phyloP scores from a whole-genome alignment of 768 basidiomycete species.

The Pleurotus sapidus region DNA sequence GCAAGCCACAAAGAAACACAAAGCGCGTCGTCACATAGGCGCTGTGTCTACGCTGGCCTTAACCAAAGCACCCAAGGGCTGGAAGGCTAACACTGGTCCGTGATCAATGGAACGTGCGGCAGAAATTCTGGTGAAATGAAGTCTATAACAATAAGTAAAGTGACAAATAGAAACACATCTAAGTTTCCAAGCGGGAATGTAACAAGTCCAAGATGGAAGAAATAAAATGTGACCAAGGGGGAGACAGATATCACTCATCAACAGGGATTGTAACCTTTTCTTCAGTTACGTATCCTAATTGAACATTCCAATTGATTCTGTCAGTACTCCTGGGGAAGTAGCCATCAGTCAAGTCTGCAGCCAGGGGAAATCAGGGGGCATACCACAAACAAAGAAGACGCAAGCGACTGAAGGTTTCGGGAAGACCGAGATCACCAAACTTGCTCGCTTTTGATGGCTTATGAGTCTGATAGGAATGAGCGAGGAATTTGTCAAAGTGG shows the following conservation, averaged over 20 bases:
- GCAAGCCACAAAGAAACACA: too few relatives aligned
- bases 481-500: neutral
- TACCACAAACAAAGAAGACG: constrained; percentile 4
- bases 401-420: constrained; percentile 2
- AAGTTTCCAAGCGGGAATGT: too few relatives aligned
- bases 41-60: too few relatives aligned
- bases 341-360: neutral
- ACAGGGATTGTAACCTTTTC: neutral
- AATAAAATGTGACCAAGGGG: too few relatives aligned
- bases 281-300: constrained; percentile 1
- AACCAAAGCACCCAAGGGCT: too few relatives aligned
- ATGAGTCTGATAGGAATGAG: neutral
- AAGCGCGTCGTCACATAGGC: too few relatives aligned
- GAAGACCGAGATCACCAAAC: constrained; percentile 1
- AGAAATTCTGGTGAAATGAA: neutral
- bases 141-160: neutral
- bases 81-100: too few relatives aligned
- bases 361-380: neutral
- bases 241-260: neutral
- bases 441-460: neutral
- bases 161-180: neutral
- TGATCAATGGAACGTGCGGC: too few relatives aligned
- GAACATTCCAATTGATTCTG: neutral
- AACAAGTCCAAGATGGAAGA: too few relatives aligned
- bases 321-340: neutral